A percentile compares a stretch with the other conserved stretches of the same genome.
phyloP scores from a whole-genome alignment of 495 filamentous ascomycete genomes.

The Penicillium odoratum region DNA sequence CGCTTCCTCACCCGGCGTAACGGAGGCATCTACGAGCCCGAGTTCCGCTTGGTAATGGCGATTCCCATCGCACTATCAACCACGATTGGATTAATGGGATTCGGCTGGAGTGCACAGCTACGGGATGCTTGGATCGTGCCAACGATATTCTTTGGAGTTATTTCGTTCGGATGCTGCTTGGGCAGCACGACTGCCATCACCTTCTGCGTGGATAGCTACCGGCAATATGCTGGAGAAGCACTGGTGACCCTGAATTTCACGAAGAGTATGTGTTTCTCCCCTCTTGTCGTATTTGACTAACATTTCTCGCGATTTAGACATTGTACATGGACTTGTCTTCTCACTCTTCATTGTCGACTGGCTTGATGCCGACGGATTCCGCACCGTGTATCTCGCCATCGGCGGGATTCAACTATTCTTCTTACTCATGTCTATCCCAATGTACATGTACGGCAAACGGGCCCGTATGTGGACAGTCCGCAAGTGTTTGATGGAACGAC shows the following conservation, averaged over 20 bases:
- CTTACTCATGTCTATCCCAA: conserved; percentile 76
- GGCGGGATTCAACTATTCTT: conserved; percentile 84
- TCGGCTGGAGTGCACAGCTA: conserved; percentile 81
- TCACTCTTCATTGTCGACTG: conserved; percentile 88
- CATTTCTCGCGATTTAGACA: conserved; percentile 46
- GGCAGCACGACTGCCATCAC: conserved; percentile 95
- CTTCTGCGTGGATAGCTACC: conserved; percentile 90
- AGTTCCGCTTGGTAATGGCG: conserved; percentile 93
- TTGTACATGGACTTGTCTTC: conserved; percentile 87
- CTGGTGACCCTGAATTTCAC: conserved; percentile 92
- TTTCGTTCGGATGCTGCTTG: conserved; percentile 91
- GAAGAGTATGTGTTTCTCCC: conserved; percentile 62
- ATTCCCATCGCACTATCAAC: conserved; percentile 78
- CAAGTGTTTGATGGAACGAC: conserved; percentile 86
- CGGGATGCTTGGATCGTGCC: conserved; percentile 87
- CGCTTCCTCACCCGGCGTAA: conserved; percentile 79
- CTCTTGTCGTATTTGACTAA: conserved; percentile 2
- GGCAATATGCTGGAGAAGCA: conserved; percentile 92
- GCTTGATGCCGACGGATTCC: conserved; percentile 73
- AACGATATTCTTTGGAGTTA: conserved; percentile 86
- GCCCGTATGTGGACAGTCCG: conserved; percentile 96
- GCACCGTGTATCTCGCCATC: conserved; percentile 75
- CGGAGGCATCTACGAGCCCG: conserved; percentile 91
- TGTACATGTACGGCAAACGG: conserved; percentile 96
- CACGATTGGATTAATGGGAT: conserved; percentile 85